Evolutionary conservation across 371 early-diverging fungal genomes (phyloP), one percentile per base, ranked within the genome.

Genomic region (Saksenaea vasiformis): DNA sequence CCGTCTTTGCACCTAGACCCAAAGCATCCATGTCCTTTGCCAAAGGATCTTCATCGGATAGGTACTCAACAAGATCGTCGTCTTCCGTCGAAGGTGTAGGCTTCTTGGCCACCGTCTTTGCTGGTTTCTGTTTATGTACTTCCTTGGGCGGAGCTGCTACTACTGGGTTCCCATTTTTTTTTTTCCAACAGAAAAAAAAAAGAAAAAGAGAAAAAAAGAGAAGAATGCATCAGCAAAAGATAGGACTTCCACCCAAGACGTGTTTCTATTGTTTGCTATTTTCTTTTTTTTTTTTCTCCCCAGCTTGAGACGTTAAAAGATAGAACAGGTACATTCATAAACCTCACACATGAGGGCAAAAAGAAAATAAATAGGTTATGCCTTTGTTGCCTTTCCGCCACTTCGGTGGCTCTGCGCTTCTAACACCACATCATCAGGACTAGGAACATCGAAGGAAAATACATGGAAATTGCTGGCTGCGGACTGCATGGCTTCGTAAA

Each of bases 361-460:
- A 24, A 55, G 17, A 66, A 39, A 39, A n/a, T 39, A 39, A 14
- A 39, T 39, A 1, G 17, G 10, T 22, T 22, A 47, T 47, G 51
- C 22, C 51, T 47, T 47, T n/a, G 51, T 22, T 17, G 9, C 51
- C 22, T 47, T 47, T 17, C 55, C 58, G 11, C 68, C 70, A 44
- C 71, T 67, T 22, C 80, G 80, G 26, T 82, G 73, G 54, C 76
- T 77, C 62, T 90, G 90, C 5, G 88, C 85, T 11, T 86, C 67
- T 10, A 88, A 72, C 3, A 92, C 92, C 35, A 84, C 62, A 77
- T 95, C 94, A 74, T 94, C 94, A 15, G 95, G 95, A 62, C 94
- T 93, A 13, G 93, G 93, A 36, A 80, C 68, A 64, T 90, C 84
- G 74, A 95, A 94, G 9, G 67, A 54, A 74, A 93, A 94, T 3